Percentiles rank a stretch among this genome's conserved stretches.
Conservation (phyloP, 768 basidiomycete species). For the Fibroporia radiculosa region DNA sequence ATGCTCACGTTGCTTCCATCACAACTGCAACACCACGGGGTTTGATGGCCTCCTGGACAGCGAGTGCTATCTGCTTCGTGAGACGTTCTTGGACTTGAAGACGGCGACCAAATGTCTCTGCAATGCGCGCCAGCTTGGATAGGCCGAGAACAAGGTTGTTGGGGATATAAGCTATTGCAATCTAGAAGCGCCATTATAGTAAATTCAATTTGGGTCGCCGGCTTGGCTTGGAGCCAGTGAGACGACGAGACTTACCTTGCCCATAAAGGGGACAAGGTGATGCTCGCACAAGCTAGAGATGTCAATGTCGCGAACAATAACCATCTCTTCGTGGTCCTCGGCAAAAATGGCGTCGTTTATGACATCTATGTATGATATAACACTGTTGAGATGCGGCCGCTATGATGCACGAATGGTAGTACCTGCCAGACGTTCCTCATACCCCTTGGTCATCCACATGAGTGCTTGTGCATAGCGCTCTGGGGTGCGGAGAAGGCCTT, state of each 20-base stretch:
- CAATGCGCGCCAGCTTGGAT: conserved; percentile 94
- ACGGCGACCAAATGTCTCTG: conserved; percentile 93
- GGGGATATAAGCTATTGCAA: conserved; percentile 97
- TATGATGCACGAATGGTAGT: conserved; percentile 9
- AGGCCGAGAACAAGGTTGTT: conserved; percentile 90
- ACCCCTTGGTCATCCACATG: conserved; percentile 99
- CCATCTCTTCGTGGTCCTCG: conserved; percentile 99
- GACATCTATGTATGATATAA: conserved; percentile 55
- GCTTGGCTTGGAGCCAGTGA: too few relatives aligned
- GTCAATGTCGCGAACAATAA: conserved; percentile 94
- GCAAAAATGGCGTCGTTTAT: conserved; percentile 98
- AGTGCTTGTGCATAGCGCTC: conserved; percentile 95
- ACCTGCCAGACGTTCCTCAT: conserved; percentile 93
- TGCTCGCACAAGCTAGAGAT: conserved; percentile 98
- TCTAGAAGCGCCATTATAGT: conserved; percentile 35
- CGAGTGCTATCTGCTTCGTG: conserved; percentile 95
- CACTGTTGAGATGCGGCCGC: not conserved
- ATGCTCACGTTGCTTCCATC: conserved; percentile 91
- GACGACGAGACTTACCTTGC: conserved; percentile 57
- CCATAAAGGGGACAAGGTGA: conserved; percentile 95
- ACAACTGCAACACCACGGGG: conserved; percentile 98
- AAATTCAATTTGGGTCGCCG: not conserved
- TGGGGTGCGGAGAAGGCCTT: conserved; percentile 87
- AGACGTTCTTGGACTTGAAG: conserved; percentile 97
- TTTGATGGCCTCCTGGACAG: conserved; percentile 97